phyloP scores from a whole-genome alignment of 2,329 filamentous ascomycete genomes.

The Nemania sp. region DNA sequence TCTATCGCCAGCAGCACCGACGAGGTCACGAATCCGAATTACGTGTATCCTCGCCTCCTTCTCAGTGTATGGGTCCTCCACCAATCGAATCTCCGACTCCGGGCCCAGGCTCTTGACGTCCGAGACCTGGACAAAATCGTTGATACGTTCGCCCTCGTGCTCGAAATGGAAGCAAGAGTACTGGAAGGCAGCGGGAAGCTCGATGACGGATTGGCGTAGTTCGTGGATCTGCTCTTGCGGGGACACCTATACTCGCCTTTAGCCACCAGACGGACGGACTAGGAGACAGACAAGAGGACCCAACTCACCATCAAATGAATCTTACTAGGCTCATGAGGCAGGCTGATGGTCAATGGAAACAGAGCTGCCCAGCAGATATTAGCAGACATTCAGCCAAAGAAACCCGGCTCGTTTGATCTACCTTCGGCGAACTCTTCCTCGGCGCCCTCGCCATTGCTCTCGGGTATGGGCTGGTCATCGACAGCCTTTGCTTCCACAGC shows the following conservation, averaged over 20 bases:
- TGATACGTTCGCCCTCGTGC: constrained; percentile 84
- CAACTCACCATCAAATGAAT: constrained; percentile 81
- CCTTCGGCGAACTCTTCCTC: constrained; percentile 39
- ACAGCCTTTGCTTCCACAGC: constrained; percentile 32
- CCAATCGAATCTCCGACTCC: constrained; percentile 77
- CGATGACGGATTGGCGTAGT: constrained; percentile 93
- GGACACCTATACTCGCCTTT: constrained; percentile 65
- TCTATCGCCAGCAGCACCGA: constrained; percentile 87
- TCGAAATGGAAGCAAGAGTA: constrained; percentile 99
- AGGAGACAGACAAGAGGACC: constrained; percentile 5
- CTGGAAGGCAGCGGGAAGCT: constrained; percentile 89
- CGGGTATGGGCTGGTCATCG: constrained; percentile 33
- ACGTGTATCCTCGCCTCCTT: constrained; percentile 97
- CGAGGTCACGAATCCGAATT: constrained; percentile 86
- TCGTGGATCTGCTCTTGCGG: constrained; percentile 97
- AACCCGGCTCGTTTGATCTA: constrained; percentile 19
- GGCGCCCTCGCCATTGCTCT: constrained; percentile 29
- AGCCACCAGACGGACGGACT: constrained; percentile 21
- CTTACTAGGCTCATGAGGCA: constrained; percentile 78
- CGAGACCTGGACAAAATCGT: constrained; percentile 91
- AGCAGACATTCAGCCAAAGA: neutral
- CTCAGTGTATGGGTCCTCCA: constrained; percentile 97
- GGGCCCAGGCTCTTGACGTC: constrained; percentile 80
- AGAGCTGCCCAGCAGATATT: constrained; percentile 46
- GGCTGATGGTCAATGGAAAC: constrained; percentile 71